These are phyloP conservation scores for Citrus australasica DNA, from an alignment of 345 rosid genomes.

Conservation along the genomic window DNA sequence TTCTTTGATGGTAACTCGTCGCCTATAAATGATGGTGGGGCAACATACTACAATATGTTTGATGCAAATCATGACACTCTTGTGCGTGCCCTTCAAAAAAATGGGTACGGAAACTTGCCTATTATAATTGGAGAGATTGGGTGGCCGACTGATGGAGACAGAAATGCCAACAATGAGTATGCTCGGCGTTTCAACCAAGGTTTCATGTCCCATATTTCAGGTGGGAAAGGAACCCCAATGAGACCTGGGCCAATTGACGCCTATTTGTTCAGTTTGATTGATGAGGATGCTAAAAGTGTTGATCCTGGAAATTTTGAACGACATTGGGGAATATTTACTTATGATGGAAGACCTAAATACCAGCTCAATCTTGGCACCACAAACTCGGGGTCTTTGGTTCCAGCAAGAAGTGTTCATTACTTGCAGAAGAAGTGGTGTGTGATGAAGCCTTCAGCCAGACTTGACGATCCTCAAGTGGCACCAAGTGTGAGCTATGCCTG, in stretches of 20 bases:
- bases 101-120: conserved; percentile 73
- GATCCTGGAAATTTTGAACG: conserved; percentile 89
- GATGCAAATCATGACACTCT: conserved; percentile 92
- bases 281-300: conserved; percentile 82
- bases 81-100: conserved; percentile 73
- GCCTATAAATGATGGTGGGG: conserved; percentile 68
- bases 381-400: conserved; percentile 54
- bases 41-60: conserved; percentile 65
- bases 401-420: conserved; percentile 52
- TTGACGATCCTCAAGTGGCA: conserved; percentile 65
- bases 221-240: conserved; percentile 85
- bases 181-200: conserved; percentile 92
- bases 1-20: conserved; percentile 73
- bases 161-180: conserved; percentile 59
- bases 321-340: conserved; percentile 83
- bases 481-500: conserved; percentile 82
- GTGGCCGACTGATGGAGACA: conserved; percentile 95
- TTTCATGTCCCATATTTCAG: conserved; percentile 58
- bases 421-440: conserved; percentile 75
- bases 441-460: conserved; percentile 54
- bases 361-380: conserved; percentile 79
- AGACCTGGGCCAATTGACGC: conserved; percentile 69
- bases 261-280: conserved; percentile 77
- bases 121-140: conserved; percentile 87
- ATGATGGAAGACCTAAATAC: conserved; percentile 71